phyloP scores from a whole-genome alignment of 768 basidiomycete genomes.

The Tulasnella sp. region DNA sequence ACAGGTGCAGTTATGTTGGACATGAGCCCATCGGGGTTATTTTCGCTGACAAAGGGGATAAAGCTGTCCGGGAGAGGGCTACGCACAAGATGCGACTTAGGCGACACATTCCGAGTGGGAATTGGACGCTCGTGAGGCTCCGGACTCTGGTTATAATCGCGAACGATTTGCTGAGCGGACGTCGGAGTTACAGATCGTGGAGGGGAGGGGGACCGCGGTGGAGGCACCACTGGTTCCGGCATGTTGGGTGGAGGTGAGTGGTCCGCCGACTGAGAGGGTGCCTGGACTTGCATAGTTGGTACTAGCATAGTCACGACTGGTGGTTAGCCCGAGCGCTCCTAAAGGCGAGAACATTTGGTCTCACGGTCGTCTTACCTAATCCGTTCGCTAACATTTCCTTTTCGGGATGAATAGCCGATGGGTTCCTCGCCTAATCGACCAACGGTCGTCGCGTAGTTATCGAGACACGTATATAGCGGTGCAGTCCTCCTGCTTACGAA shows the following conservation, averaged over 20 bases:
- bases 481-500: no score
- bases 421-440: no score
- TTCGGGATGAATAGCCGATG: no score
- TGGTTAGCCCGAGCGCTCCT: no score
- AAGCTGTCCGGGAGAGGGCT: constrained; percentile 6
- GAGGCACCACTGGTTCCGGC: constrained; percentile 1
- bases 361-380: no score
- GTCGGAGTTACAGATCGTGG: neutral
- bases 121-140: neutral
- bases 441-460: no score
- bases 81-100: neutral
- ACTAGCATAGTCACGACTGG: neutral
- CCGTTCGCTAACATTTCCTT: no score
- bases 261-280: neutral
- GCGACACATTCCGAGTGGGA: neutral
- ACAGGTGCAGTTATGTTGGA: constrained; percentile 22
- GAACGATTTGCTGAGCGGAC: neutral
- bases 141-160: neutral
- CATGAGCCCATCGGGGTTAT: constrained; percentile 16
- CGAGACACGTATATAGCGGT: no score
- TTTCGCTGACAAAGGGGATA: constrained; percentile 12
- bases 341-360: no score
- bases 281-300: neutral
- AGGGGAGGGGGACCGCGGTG: neutral
- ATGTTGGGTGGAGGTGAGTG: neutral